Evolutionary conservation across 2,329 filamentous ascomycete species (phyloP).

Genomic region (Talaromyces sp.): DNA sequence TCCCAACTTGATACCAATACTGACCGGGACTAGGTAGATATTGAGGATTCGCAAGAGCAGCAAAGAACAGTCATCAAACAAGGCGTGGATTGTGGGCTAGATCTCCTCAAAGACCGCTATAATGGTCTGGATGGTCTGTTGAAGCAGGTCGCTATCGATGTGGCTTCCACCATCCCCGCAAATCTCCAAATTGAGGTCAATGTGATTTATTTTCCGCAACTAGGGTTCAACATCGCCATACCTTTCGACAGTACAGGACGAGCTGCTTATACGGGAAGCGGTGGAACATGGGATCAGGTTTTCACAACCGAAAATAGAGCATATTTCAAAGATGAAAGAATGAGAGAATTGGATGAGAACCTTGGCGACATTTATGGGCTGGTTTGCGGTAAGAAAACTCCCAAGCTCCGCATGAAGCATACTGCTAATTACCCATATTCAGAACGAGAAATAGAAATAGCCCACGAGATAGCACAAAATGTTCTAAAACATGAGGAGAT

Average conservation of each 20-base stretch:
- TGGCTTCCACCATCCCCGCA: slow-evolving; percentile 59
- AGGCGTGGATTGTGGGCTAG: slow-evolving; percentile 68
- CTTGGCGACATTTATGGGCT: slow-evolving; percentile 80
- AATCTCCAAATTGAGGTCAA: slow-evolving; percentile 54
- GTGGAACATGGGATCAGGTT: slow-evolving; percentile 68
- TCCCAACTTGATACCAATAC: not conserved
- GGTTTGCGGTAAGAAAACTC: slow-evolving; percentile 63
- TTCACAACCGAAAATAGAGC: slow-evolving; percentile 66
- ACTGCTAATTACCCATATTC: not conserved
- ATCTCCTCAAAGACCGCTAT: slow-evolving; percentile 71
- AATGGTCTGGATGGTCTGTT: slow-evolving; percentile 72
- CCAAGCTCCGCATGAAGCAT: not conserved
- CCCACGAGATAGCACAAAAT: slow-evolving; percentile 67
- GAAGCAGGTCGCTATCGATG: slow-evolving; percentile 58
- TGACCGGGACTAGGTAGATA: slow-evolving; percentile 58
- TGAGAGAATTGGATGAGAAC: slow-evolving; percentile 72
- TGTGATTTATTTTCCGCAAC: slow-evolving; percentile 84
- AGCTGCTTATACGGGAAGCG: slow-evolving; percentile 60
- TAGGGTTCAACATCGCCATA: slow-evolving; percentile 82
- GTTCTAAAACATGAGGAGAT: slow-evolving; percentile 64
- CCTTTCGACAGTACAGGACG: slow-evolving; percentile 57
- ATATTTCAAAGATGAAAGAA: slow-evolving; percentile 82
- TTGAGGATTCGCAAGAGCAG: slow-evolving; percentile 67
- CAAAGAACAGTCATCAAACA: slow-evolving; percentile 66
- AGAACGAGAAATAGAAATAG: slow-evolving; percentile 86